Evolutionary conservation across 1,284 basidiomycete genomes (phyloP).

Genomic region (Leccinum fallax): DNA sequence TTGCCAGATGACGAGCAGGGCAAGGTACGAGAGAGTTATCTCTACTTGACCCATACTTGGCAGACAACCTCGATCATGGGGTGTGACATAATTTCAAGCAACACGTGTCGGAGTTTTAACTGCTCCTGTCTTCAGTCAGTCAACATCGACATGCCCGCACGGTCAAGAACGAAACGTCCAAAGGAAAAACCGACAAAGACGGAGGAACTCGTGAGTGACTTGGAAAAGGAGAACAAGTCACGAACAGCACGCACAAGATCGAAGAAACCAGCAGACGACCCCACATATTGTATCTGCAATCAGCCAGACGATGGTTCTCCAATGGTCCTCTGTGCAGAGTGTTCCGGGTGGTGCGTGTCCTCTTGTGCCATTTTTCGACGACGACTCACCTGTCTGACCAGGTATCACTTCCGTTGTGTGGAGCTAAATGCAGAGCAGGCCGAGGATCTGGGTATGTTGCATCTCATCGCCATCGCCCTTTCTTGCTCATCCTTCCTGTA

Average conservation of each 20-base stretch:
- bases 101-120: conserved; percentile 34
- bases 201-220: conserved; percentile 29
- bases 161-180: conserved; percentile 41
- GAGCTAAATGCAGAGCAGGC: conserved; percentile 61
- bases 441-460: conserved; percentile 71
- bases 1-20: too few species aligned
- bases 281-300: conserved; percentile 57
- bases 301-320: conserved; percentile 75
- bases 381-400: conserved; percentile 32
- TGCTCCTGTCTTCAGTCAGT: conserved; percentile 24
- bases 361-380: background rate
- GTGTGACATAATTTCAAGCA: conserved; percentile 28
- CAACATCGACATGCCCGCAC: conserved; percentile 46
- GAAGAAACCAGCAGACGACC: conserved; percentile 25
- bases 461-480: conserved; percentile 8
- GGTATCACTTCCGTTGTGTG: conserved; percentile 79
- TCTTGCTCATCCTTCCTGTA: conserved; percentile 34
- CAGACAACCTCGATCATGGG: background rate
- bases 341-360: conserved; percentile 68
- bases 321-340: conserved; percentile 77
- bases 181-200: conserved; percentile 22
- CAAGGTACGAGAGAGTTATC: too few species aligned
- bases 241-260: conserved; percentile 21
- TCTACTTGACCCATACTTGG: conserved; percentile 6
- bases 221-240: conserved; percentile 35